Evolutionary conservation across 208 protist genomes (phyloP).

Genomic region (Trypanosoma rangeli): DNA sequence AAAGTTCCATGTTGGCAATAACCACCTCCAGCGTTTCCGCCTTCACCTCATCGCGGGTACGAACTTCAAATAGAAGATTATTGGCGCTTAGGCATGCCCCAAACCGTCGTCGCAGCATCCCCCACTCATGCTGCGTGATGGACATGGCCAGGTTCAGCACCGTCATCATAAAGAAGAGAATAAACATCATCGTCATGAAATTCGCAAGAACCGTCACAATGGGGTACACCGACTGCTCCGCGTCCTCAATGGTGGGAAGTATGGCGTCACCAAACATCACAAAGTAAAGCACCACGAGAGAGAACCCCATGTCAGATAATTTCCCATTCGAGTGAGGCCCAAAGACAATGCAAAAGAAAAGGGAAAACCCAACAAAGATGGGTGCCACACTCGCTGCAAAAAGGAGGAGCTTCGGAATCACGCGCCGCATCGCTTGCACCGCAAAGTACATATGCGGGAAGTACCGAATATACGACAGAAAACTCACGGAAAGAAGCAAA

Average conservation of each 20-base stretch:
- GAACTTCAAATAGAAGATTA: slow-evolving; percentile 41
- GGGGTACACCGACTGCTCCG: slow-evolving; percentile 28
- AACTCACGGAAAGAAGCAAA: slow-evolving; percentile 36
- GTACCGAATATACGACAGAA: slow-evolving; percentile 57
- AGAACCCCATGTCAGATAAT: slow-evolving; percentile 39
- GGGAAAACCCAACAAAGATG: slow-evolving; percentile 49
- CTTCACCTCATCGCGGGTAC: slow-evolving; percentile 48
- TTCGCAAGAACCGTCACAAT: slow-evolving; percentile 36
- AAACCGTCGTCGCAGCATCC: slow-evolving; percentile 42
- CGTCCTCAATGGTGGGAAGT: slow-evolving; percentile 36
- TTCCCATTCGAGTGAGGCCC: slow-evolving; percentile 41
- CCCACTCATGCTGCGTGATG: slow-evolving; percentile 61
- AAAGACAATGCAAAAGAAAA: slow-evolving; percentile 59
- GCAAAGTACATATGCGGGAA: slow-evolving; percentile 53
- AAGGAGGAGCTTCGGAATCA: slow-evolving; percentile 41
- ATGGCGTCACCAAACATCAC: slow-evolving; percentile 63
- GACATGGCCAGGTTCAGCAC: slow-evolving; percentile 62
- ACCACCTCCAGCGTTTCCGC: slow-evolving; percentile 38
- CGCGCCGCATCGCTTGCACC: slow-evolving; percentile 38
- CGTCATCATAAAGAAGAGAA: slow-evolving; percentile 55
- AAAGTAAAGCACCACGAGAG: slow-evolving; percentile 50
- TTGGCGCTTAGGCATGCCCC: slow-evolving; percentile 42
- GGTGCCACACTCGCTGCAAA: slow-evolving; percentile 43
- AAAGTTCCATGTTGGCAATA: slow-evolving; percentile 45
- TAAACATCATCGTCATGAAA: slow-evolving; percentile 42